Evolutionary conservation across 2,329 filamentous ascomycete genomes (phyloP).

Genomic region (Trichophyton verrucosum): DNA sequence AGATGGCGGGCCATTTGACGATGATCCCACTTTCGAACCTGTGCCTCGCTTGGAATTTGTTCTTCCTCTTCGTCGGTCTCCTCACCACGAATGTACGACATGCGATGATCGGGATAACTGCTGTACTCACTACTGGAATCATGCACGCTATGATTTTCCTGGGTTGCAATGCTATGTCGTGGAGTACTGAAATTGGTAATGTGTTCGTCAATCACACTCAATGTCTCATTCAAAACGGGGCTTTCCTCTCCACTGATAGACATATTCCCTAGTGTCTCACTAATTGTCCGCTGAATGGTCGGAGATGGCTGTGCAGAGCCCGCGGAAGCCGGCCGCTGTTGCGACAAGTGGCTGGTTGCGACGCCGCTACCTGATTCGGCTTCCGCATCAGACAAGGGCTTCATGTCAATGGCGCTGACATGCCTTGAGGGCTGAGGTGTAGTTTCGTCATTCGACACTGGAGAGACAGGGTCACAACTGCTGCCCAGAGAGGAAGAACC

Average conservation of each 20-base stretch:
- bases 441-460: conserved; percentile 23
- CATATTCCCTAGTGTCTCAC: conserved; percentile 38
- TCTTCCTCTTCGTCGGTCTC: conserved; percentile 88
- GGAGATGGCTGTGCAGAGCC: conserved; percentile 11
- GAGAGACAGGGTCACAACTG: conserved; percentile 15
- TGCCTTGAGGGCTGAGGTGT: conserved; percentile 33
- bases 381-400: conserved; percentile 13
- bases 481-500: background rate
- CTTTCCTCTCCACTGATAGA: conserved; percentile 47
- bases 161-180: conserved; percentile 40
- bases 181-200: conserved; percentile 72
- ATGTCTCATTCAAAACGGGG: conserved; percentile 82
- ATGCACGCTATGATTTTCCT: conserved; percentile 46
- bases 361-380: conserved; percentile 2
- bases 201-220: conserved; percentile 94
- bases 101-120: conserved; percentile 58
- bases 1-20: conserved; percentile 80
- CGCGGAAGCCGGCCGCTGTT: background rate
- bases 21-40: conserved; percentile 70
- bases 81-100: conserved; percentile 76
- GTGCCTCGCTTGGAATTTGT: conserved; percentile 51
- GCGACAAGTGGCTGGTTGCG: conserved; percentile 9
- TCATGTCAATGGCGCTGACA: conserved; percentile 23
- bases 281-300: conserved; percentile 34
- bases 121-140: conserved; percentile 89